phyloP scores from a whole-genome alignment of 73 alveolate species.

The Tetrahymena thermophila region DNA sequence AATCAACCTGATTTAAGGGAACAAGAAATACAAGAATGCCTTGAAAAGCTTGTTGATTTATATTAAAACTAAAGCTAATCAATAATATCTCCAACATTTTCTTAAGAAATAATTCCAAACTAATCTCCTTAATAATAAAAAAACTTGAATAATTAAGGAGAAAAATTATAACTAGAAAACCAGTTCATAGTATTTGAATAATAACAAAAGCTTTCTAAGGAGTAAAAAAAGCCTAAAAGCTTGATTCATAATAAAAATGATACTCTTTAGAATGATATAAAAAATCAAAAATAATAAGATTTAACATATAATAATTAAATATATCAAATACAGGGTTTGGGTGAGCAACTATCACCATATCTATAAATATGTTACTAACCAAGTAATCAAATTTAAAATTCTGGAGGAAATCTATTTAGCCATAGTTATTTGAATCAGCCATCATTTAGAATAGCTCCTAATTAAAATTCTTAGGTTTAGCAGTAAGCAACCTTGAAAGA shows the following conservation, averaged over 20 bases:
- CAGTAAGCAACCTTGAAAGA: background rate
- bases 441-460: background rate
- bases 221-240: background rate
- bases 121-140: background rate
- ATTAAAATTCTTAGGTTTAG: background rate
- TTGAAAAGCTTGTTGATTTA: background rate
- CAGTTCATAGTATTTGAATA: background rate
- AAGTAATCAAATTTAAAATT: too few species aligned
- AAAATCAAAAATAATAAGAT: background rate
- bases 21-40: background rate
- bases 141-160: background rate
- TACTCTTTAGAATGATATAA: too few species aligned
- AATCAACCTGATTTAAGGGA: background rate
- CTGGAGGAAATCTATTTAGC: background rate
- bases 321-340: background rate
- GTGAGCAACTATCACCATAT: background rate
- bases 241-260: background rate
- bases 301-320: too few species aligned
- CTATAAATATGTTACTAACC: background rate
- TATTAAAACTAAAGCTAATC: background rate
- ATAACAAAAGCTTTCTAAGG: background rate
- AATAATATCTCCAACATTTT: background rate
- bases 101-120: background rate
- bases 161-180: background rate
- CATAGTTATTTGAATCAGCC: background rate